Conservation (phyloP, 2,329 filamentous ascomycete species). For the Aspergillus quadrilineatus region DNA sequence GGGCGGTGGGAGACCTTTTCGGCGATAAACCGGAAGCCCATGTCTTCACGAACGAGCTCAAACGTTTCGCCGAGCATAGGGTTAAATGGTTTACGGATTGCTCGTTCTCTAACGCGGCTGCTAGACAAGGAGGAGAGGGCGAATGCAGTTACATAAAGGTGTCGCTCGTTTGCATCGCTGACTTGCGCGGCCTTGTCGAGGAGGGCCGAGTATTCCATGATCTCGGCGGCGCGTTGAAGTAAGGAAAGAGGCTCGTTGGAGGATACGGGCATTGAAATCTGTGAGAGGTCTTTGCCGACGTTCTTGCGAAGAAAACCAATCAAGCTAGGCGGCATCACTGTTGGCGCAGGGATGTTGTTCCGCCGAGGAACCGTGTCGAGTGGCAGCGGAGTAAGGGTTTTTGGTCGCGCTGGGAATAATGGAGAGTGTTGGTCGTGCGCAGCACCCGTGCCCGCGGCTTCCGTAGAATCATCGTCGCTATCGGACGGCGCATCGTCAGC, state of each 20-base stretch:
- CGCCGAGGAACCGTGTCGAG: conserved; percentile 67
- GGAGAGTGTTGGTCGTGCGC: conserved; percentile 42
- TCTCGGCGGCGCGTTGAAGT: conserved; percentile 84
- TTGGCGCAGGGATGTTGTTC: conserved; percentile 68
- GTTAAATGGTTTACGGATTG: conserved; percentile 95
- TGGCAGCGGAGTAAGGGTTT: conserved; percentile 74
- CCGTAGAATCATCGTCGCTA: conserved; percentile 55
- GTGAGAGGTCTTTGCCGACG: conserved; percentile 94
- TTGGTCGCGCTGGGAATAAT: conserved; percentile 73
- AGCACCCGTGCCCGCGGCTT: conserved; percentile 33
- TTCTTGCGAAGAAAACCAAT: conserved; percentile 96
- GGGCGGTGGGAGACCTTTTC: conserved; percentile 95
- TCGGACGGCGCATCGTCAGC: conserved; percentile 62
- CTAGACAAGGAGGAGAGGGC: conserved; percentile 84
- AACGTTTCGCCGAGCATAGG: conserved; percentile 95
- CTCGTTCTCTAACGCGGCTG: conserved; percentile 80
- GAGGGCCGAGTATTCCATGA: conserved; percentile 84
- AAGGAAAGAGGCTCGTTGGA: conserved; percentile 90
- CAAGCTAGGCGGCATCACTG: conserved; percentile 78
- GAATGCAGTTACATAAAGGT: conserved; percentile 85
- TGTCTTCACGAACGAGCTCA: conserved; percentile 84
- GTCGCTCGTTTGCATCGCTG: conserved; percentile 63
- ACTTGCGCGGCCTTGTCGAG: conserved; percentile 68
- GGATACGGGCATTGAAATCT: conserved; percentile 95
- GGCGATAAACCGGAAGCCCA: conserved; percentile 85